A percentile compares a stretch with the other conserved stretches of the same genome.
Evolutionary conservation across 352 stramenopile genomes (phyloP).

Genomic region (Pythium grandisporangium): DNA sequence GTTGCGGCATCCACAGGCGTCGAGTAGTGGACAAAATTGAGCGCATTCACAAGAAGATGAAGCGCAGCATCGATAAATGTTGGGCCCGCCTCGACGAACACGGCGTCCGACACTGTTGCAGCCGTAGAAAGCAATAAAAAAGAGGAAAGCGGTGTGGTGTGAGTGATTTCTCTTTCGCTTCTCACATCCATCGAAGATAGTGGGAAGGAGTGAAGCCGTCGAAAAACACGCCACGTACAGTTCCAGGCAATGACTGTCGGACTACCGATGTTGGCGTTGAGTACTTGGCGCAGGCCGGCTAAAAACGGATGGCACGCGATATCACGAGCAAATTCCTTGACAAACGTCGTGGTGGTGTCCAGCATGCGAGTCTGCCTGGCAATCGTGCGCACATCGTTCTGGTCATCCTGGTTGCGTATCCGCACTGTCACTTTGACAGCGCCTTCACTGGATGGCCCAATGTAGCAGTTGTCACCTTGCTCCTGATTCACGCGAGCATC

Average conservation of each 20-base stretch:
- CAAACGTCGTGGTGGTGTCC: constrained; percentile 28
- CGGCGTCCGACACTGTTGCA: constrained; percentile 49
- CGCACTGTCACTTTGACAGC: constrained; percentile 16
- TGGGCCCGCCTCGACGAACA: constrained; percentile 62
- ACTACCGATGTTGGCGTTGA: constrained; percentile 59
- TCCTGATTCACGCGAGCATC: constrained; percentile 18
- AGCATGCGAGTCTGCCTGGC: constrained; percentile 28
- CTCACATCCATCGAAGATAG: no score
- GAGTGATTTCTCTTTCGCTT: no score
- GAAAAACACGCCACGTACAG: constrained; percentile 19
- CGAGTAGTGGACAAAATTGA: constrained; percentile 52
- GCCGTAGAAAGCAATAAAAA: constrained; percentile 1
- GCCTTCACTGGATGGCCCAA: no score
- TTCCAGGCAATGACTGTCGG: constrained; percentile 58
- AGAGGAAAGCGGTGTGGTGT: neutral
- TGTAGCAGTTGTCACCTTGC: constrained; percentile 51
- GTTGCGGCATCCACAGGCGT: constrained; percentile 1
- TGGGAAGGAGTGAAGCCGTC: no score
- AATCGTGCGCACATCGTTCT: constrained; percentile 30
- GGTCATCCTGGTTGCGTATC: constrained; percentile 24
- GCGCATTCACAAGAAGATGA: constrained; percentile 31
- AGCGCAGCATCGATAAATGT: constrained; percentile 42
- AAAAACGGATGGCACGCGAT: constrained; percentile 67
- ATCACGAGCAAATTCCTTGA: constrained; percentile 29
- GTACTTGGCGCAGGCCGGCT: constrained; percentile 32